These are phyloP conservation scores for Claviceps pazoutovae DNA, from an alignment of 2,329 filamentous ascomycete species.

Conservation along the genomic window DNA sequence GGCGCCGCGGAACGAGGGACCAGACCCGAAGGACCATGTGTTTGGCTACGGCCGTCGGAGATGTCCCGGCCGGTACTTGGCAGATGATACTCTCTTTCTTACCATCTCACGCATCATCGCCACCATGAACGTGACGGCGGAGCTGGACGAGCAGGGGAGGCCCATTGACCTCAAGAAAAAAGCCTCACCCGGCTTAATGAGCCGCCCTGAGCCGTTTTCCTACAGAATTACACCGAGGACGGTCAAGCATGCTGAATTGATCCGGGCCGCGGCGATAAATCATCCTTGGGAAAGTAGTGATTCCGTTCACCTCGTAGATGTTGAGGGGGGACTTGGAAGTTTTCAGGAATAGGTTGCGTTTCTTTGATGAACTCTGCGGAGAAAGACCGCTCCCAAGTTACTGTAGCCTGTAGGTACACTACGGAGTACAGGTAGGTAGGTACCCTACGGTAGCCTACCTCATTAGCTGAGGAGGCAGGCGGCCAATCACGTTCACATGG, in stretches of 20 bases:
- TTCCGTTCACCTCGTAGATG: neutral
- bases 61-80: constrained; percentile 21
- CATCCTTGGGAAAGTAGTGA: constrained; percentile 6
- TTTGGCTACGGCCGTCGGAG: constrained; percentile 24
- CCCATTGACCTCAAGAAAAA: constrained; percentile 14
- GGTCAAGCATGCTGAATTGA: constrained; percentile 2
- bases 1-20: constrained; percentile 10
- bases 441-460: too few relatives aligned
- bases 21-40: constrained; percentile 13
- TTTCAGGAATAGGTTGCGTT: neutral
- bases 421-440: too few relatives aligned
- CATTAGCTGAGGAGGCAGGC: too few relatives aligned
- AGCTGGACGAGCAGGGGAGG: constrained; percentile 18
- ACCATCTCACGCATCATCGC: constrained; percentile 28
- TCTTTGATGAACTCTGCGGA: neutral
- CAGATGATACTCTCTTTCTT: constrained; percentile 18
- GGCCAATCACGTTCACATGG: too few relatives aligned
- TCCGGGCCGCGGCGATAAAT: constrained; percentile 2
- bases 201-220: neutral
- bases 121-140: constrained; percentile 25
- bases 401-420: too few relatives aligned
- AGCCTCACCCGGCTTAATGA: constrained; percentile 2
- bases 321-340: neutral
- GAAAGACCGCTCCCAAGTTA: too few relatives aligned
- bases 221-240: neutral